Percentiles rank a stretch among this genome's conserved stretches.
phyloP scores from a whole-genome alignment of 148 eudicot genomes.

The Fagopyrum esculentum region DNA sequence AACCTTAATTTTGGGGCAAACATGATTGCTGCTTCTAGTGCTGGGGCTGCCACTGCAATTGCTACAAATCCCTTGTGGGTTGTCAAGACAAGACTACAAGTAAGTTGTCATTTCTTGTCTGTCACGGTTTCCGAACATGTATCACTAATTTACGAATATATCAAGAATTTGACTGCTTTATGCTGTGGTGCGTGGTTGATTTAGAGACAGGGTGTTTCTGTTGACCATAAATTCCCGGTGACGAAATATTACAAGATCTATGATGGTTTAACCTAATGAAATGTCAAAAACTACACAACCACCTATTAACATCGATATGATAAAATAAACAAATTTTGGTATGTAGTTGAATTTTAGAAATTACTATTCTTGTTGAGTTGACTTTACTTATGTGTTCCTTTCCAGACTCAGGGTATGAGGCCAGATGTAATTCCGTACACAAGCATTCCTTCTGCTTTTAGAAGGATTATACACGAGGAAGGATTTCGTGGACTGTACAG shows the following conservation, averaged over 20 bases:
- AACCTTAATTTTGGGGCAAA: constrained; percentile 75
- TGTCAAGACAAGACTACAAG: constrained; percentile 97
- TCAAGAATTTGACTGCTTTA: not conserved
- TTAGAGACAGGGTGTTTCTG: not conserved
- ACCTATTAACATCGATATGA: not conserved
- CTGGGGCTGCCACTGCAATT: constrained; percentile 84
- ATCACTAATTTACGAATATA: not conserved
- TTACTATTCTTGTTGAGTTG: not conserved
- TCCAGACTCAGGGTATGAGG: constrained; percentile 90
- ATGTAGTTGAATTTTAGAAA: not conserved
- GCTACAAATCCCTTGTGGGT: constrained; percentile 94
- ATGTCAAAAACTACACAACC: not conserved
- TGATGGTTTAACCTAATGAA: not conserved
- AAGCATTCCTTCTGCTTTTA: constrained; percentile 67
- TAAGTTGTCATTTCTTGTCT: constrained; percentile 30
- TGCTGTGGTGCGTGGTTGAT: not conserved
- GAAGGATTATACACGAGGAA: constrained; percentile 73
- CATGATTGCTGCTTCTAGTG: constrained; percentile 91
- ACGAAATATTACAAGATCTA: not conserved
- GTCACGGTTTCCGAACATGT: not conserved
- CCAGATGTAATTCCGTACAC: constrained; percentile 72
- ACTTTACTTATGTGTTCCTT: constrained; percentile 6
- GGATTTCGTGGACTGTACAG: constrained; percentile 81
- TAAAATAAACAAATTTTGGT: not conserved
- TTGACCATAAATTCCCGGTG: not conserved